A percentile compares a stretch with the other conserved stretches of the same genome.
These are phyloP conservation scores for Dendrothele bispora DNA, from an alignment of 768 basidiomycete species.

Conservation along the genomic window DNA sequence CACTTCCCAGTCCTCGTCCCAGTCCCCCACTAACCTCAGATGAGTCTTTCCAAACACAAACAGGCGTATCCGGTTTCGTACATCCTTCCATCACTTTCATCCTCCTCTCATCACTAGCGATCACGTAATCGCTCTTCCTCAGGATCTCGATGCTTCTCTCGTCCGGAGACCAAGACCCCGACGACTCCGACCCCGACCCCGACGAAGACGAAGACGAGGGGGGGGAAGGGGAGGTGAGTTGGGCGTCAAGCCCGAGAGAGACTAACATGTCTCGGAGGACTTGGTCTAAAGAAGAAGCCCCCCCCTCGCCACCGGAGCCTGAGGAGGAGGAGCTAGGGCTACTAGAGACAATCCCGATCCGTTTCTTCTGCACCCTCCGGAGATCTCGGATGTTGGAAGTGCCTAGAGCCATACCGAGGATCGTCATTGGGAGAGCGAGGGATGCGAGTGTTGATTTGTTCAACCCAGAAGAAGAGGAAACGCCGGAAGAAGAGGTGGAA, in stretches of 20 bases:
- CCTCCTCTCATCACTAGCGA: neutral
- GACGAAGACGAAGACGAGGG: no score
- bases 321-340: no score
- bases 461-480: no score
- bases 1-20: neutral
- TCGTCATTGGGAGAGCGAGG: neutral
- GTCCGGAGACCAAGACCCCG: no score
- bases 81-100: neutral
- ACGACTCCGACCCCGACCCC: no score
- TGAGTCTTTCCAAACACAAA: neutral
- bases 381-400: neutral
- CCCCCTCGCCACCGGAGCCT: no score
- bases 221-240: neutral
- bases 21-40: no score
- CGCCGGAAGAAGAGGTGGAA: no score
- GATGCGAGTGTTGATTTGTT: neutral
- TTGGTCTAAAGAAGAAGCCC: neutral
- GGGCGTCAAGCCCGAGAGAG: neutral
- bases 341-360: neutral
- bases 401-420: constrained; percentile 1
- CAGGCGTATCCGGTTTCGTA: neutral
- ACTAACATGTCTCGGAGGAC: neutral
- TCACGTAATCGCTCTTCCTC: neutral
- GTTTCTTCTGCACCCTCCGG: neutral
- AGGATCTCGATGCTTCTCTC: neutral